phyloP scores from a whole-genome alignment of 2,329 filamentous ascomycete genomes.

The Ophiostoma montium region DNA sequence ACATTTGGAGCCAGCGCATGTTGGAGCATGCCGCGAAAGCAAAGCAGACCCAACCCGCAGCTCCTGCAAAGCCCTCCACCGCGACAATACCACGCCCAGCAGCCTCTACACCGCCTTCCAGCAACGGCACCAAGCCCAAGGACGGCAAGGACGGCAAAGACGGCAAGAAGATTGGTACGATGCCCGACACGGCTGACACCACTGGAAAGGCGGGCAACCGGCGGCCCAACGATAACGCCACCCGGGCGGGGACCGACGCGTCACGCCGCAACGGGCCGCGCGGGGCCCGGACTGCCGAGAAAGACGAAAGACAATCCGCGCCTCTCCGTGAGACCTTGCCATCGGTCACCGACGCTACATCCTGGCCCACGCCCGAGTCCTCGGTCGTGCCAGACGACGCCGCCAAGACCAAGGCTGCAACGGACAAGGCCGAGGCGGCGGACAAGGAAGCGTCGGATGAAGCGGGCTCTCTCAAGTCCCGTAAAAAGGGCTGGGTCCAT shows the following conservation, averaged over 20 bases:
- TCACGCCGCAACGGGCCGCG: slow-evolving; percentile 28
- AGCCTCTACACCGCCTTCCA: slow-evolving; percentile 5
- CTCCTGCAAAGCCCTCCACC: neutral
- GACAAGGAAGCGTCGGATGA: slow-evolving; percentile 53
- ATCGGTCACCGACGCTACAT: slow-evolving; percentile 59
- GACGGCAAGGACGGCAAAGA: slow-evolving; percentile 12
- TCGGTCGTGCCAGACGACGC: slow-evolving; percentile 55
- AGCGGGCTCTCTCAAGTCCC: slow-evolving; percentile 28
- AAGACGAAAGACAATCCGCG: slow-evolving; percentile 21
- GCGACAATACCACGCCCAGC: slow-evolving; percentile 7
- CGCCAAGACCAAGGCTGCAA: slow-evolving; percentile 51
- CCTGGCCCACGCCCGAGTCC: slow-evolving; percentile 84
- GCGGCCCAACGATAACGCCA: slow-evolving; percentile 25
- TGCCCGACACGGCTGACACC: slow-evolving; percentile 1
- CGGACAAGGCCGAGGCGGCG: slow-evolving; percentile 40
- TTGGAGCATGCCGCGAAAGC: slow-evolving; percentile 47
- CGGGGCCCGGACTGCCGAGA: slow-evolving; percentile 31
- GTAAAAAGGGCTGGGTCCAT: slow-evolving; percentile 72
- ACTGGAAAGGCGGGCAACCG: slow-evolving; percentile 28
- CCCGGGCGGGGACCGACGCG: slow-evolving; percentile 24
- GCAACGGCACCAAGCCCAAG: slow-evolving; percentile 5
- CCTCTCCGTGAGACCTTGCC: slow-evolving; percentile 29
- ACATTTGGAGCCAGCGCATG: slow-evolving; percentile 73
- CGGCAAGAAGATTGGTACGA: slow-evolving; percentile 12
- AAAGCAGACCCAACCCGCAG: slow-evolving; percentile 20